Evolutionary conservation across 805 yeast genomes (phyloP), one percentile per base, ranked within the genome.

Genomic region (Scheffersomyces spartinae): DNA sequence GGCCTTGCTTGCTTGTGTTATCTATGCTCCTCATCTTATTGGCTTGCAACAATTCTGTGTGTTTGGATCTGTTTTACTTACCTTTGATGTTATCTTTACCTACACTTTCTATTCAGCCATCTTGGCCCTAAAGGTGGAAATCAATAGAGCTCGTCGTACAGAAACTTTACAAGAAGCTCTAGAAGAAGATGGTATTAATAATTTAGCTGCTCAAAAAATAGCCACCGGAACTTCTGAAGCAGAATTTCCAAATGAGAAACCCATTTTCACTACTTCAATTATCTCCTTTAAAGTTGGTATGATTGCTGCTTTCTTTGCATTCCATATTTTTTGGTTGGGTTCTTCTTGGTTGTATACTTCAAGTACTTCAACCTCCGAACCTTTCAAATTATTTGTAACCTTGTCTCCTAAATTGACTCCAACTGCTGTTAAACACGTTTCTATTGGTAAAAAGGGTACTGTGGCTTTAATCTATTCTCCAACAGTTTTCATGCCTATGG

Each of bases 141-240:
- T 88, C 49, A 74, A 73, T 47, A 64, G 81, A 32, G 91, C 91
- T 29, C 83, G 86, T 52, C 73, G 83, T 36, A 79, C 84, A 24
- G 74, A 82, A 31, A 71, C 73, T 28, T 68, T 85, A 45, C 75
- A 78, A 45, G 74, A 71, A 34, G 84, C 82, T 15, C 62, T 88
- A 35, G 91, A 86, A 57, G 98, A 88, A 48, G 98, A 88, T 44
- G 97, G 98, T 14, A 70, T 88, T 17, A 67, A 80, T 22, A 71
- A 73, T 20, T 49, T 60, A 24, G 79, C 80, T 17, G 95, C 95
- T 6, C 49, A 50, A 7, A 74, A 71, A 35, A 65, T 73, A 19
- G 86, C 85, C 18, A 73, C 75, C 10, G 53, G 45, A 23, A 42
- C 56, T 17, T 44, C 59, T 46, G 30, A 50, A 34, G 38, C 68